A percentile compares a stretch with the other conserved stretches of the same genome.
Evolutionary conservation across 1,284 basidiomycete species (phyloP).

Genomic region (Leccinum brunneo-olivaceum): DNA sequence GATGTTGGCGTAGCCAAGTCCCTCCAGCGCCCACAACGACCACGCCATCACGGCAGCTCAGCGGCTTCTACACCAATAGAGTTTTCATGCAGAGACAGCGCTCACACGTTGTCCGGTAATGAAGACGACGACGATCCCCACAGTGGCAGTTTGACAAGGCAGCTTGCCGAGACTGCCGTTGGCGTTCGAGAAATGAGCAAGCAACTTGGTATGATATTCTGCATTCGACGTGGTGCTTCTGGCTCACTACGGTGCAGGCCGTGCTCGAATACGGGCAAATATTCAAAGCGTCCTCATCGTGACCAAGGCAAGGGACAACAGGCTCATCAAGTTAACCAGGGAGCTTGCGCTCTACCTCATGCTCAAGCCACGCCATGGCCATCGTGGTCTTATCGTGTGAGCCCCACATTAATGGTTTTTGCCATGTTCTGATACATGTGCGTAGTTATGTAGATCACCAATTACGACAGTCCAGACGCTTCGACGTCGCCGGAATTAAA

Average conservation of each 20-base stretch:
- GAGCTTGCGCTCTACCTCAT: constrained; percentile 94
- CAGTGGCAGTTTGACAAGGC: constrained; percentile 76
- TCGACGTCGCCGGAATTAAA: constrained; percentile 87
- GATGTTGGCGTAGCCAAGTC: constrained; percentile 45
- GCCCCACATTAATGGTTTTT: constrained; percentile 25
- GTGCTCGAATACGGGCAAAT: constrained; percentile 85
- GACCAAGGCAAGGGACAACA: constrained; percentile 96
- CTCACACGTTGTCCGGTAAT: constrained; percentile 27
- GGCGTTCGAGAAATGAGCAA: constrained; percentile 99
- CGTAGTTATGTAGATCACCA: constrained; percentile 91
- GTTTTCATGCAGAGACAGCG: constrained; percentile 15
- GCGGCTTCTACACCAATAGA: constrained; percentile 11
- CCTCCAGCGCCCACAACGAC: constrained; percentile 33
- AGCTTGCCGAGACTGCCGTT: constrained; percentile 94
- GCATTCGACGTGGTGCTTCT: neutral
- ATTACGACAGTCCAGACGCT: constrained; percentile 85
- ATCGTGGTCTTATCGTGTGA: constrained; percentile 74
- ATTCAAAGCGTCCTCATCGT: constrained; percentile 94
- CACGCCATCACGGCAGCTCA: constrained; percentile 14
- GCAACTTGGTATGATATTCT: constrained; percentile 73
- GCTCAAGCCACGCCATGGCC: constrained; percentile 61
- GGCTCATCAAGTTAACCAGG: constrained; percentile 90
- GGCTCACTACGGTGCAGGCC: constrained; percentile 48
- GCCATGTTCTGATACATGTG: constrained; percentile 11
- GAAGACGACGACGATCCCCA: constrained; percentile 67